Base-by-base conservation (phyloP, 345 rosid species). In the Citrus trifoliata region DNA sequence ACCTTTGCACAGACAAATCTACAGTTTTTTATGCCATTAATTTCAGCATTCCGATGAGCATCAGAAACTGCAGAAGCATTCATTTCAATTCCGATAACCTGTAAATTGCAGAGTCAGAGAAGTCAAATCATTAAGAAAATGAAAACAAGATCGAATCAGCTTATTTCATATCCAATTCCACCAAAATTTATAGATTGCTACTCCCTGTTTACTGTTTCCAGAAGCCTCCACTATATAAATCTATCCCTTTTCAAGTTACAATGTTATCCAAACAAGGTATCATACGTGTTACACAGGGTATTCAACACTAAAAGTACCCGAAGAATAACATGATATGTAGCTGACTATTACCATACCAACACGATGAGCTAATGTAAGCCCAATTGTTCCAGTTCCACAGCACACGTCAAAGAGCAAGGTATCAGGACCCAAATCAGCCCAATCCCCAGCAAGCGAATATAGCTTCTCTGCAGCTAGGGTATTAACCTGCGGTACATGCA, bases 1-100 rank as follows among this genome's bases (percentile, higher is more conserved):
- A 93, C 99, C 98, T 96, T 96, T 80, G 91, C 87, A 80, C 97
- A 89, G 70, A 93, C 86, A 87, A 94, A 96, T 85, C 85, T 91
- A 89, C 94, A 89, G 87, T 96, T 94, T 72, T 84, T 90, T 80
- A 96, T 89, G 87, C 92, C 93, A 83, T 96, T 96, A 75, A 91
- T 88, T 87, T 90, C 91, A 64, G 99, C 99, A 81, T 96, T 96
- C 63, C 87, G 77, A 67, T 88, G 86, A 25, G 99, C 99, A 89
- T 96, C 98, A 77, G 86, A 88, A 74, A 96, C 97, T 24, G 99
- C 98, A 61, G 99, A 96, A 69, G 95, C 94, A 82, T 96, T 96
- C 98, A 94, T 91, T 88, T 96, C 99, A 83, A 94, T 89, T 77
- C 99, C 99, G 40, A 96, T 85, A 70, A 94, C 97, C 99, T 92